Conservation (phyloP, 148 eudicot species). For the Rhododendron vialii region DNA sequence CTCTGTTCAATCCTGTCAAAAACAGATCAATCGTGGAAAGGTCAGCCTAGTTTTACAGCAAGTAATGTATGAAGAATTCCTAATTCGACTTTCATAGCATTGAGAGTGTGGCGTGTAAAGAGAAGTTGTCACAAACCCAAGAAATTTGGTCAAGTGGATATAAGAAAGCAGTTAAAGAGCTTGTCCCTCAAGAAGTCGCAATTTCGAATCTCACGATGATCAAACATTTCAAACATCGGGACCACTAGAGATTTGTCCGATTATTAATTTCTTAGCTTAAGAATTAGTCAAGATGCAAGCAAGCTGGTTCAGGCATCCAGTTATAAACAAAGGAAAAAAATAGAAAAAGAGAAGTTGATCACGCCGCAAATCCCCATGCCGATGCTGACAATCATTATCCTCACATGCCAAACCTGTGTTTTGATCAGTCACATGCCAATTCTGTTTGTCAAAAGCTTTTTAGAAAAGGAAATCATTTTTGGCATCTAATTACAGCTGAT, state of each 20-base stretch:
- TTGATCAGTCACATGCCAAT: background rate
- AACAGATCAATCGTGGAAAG: background rate
- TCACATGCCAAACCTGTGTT: background rate
- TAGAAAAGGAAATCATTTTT: background rate
- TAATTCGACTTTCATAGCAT: background rate
- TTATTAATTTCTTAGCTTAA: no score
- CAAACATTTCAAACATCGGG: no score
- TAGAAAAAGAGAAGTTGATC: background rate
- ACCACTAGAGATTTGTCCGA: background rate
- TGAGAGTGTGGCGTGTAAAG: background rate
- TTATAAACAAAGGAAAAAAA: no score
- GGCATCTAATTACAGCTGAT: background rate
- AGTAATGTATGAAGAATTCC: background rate
- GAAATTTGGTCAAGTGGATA: no score
- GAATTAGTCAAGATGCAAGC: background rate
- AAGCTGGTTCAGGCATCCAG: rapidly evolving
- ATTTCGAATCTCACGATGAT: no score
- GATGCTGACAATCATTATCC: constrained; percentile 11
- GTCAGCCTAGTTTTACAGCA: background rate
- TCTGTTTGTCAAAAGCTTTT: background rate
- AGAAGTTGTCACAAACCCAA: background rate
- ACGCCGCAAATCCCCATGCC: constrained; percentile 14
- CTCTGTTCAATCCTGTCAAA: background rate
- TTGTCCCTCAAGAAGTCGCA: no score
- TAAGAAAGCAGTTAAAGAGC: no score